These are phyloP conservation scores for Trichoderma breve DNA, from an alignment of 2,329 filamentous ascomycete species.

Conservation along the genomic window DNA sequence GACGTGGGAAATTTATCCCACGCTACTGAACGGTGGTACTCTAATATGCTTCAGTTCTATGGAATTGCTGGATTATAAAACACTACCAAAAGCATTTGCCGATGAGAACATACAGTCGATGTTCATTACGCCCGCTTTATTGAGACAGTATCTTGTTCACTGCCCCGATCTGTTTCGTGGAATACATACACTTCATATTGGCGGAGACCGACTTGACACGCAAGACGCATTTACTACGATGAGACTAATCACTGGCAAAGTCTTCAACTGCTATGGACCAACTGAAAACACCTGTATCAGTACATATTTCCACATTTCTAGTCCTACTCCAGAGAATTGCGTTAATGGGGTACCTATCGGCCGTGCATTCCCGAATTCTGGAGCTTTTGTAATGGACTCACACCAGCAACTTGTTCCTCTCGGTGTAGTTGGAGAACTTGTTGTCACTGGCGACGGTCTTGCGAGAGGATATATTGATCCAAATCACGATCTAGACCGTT, in stretches of 20 bases:
- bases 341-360: not conserved
- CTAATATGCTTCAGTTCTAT: not conserved
- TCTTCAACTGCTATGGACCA: not conserved
- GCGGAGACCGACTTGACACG: not conserved
- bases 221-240: not conserved
- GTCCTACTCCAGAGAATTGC: not conserved
- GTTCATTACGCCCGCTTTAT: not conserved
- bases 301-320: not conserved
- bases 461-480: not conserved
- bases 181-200: not conserved
- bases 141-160: not conserved
- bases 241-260: not conserved
- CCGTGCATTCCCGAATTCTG: not conserved
- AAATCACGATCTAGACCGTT: not conserved
- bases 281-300: not conserved
- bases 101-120: not conserved
- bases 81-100: not conserved
- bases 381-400: not conserved
- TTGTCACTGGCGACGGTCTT: not conserved
- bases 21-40: not conserved
- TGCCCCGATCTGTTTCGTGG: not conserved
- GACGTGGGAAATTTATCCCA: not conserved
- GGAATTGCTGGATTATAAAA: not conserved
- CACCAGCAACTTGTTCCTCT: not conserved
- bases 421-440: not conserved